phyloP scores from a whole-genome alignment of 2,329 filamentous ascomycete species.

The Colletotrichum agaves region DNA sequence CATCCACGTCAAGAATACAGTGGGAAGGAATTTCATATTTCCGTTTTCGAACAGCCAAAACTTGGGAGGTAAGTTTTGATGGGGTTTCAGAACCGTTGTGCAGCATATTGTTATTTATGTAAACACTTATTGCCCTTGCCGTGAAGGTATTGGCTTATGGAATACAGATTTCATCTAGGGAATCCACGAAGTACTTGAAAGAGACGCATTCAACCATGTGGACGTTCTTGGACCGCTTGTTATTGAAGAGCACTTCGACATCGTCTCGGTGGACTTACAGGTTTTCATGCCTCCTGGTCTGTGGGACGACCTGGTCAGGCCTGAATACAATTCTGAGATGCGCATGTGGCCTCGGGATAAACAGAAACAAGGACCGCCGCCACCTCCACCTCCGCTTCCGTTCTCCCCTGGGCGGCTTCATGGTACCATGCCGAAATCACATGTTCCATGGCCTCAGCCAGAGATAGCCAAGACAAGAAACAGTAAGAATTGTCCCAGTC shows the following conservation, averaged over 20 bases:
- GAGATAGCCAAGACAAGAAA: no score
- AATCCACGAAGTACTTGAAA: neutral
- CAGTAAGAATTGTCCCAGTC: no score
- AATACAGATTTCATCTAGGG: neutral
- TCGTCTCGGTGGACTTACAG: neutral
- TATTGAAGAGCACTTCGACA: neutral
- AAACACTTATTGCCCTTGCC: neutral
- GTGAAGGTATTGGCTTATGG: neutral
- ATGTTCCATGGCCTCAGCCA: neutral
- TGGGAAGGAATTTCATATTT: neutral
- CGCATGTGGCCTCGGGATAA: neutral
- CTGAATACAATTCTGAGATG: neutral
- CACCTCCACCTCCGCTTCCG: neutral
- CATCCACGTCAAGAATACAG: neutral
- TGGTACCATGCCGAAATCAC: neutral
- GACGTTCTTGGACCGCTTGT: neutral
- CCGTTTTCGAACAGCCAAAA: neutral
- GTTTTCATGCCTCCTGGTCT: neutral
- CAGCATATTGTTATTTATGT: neutral
- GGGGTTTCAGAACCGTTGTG: no score
- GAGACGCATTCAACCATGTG: neutral
- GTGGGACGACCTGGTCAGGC: neutral
- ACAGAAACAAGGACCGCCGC: neutral
- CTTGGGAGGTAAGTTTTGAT: neutral
- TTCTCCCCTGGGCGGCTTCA: neutral